A percentile compares a stretch with the other conserved stretches of the same genome.
phyloP scores from a whole-genome alignment of 2,329 filamentous ascomycete genomes.

The Dichotomopilus funicola region DNA sequence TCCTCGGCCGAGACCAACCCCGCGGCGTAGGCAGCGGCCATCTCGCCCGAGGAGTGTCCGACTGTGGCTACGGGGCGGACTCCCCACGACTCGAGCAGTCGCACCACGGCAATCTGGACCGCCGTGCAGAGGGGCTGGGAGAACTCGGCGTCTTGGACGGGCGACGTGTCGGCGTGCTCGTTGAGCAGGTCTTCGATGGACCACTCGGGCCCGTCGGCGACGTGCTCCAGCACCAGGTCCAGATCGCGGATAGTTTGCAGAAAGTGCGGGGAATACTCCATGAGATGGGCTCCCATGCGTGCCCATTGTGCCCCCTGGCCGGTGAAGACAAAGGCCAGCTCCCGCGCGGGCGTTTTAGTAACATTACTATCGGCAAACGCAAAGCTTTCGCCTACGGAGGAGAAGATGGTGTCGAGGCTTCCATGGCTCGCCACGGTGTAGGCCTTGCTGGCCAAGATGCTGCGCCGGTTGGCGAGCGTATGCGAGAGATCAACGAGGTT shows the following conservation, averaged over 20 bases:
- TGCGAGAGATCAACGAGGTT: not conserved
- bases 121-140: slow-evolving; percentile 32
- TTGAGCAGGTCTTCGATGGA: slow-evolving; percentile 11
- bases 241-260: not conserved
- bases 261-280: slow-evolving; percentile 12
- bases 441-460: not conserved
- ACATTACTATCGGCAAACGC: not conserved
- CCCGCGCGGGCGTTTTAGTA: not conserved
- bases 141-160: slow-evolving; percentile 20
- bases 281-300: slow-evolving; percentile 27
- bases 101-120: slow-evolving; percentile 36
- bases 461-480: not conserved
- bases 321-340: slow-evolving; percentile 24
- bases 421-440: not conserved
- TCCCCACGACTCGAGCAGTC: slow-evolving; percentile 30
- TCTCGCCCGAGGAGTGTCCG: slow-evolving; percentile 40
- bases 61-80: slow-evolving; percentile 32
- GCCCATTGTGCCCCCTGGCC: slow-evolving; percentile 30
- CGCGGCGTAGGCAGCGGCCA: slow-evolving; percentile 39
- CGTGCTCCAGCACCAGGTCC: not conserved
- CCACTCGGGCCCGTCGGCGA: slow-evolving; percentile 12
- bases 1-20: slow-evolving; percentile 30
- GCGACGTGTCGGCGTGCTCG: slow-evolving; percentile 2
- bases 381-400: not conserved
- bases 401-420: not conserved